A percentile compares a stretch with the other conserved stretches of the same genome.
Conservation (phyloP, 2,329 filamentous ascomycete species). For the Pestalotiopsis sp. region DNA sequence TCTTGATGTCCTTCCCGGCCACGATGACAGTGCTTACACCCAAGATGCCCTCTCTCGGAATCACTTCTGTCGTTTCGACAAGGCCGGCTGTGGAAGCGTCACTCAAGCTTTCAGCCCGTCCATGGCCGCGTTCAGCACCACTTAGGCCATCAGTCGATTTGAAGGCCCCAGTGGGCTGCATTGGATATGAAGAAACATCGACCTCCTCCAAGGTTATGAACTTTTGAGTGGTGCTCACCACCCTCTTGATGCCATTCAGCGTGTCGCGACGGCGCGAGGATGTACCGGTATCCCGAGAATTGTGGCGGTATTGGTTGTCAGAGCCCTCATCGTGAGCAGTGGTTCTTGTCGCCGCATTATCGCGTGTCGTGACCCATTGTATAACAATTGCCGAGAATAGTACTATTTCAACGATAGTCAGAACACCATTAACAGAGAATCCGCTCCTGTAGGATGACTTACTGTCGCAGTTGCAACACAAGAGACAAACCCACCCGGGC, state of each 20-base stretch:
- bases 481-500: conserved; percentile 66
- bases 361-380: conserved; percentile 59
- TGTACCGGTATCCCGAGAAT: neutral
- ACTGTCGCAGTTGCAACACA: conserved; percentile 68
- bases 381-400: conserved; percentile 62
- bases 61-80: neutral
- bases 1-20: neutral
- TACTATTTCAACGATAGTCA: conserved; percentile 39
- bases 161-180: neutral
- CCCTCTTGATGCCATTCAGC: neutral
- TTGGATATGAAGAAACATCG: neutral
- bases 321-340: neutral
- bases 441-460: conserved; percentile 25
- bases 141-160: neutral
- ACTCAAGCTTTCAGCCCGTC: neutral
- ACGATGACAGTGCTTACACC: neutral
- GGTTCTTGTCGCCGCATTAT: conserved; percentile 36
- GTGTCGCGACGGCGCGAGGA: neutral
- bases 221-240: neutral
- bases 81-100: neutral
- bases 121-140: neutral
- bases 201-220: neutral
- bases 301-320: neutral
- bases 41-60: neutral
- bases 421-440: neutral